Evolutionary conservation across 2,329 filamentous ascomycete species (phyloP), one percentile per base, ranked within the genome.

Genomic region (Colletotrichum karsti): DNA sequence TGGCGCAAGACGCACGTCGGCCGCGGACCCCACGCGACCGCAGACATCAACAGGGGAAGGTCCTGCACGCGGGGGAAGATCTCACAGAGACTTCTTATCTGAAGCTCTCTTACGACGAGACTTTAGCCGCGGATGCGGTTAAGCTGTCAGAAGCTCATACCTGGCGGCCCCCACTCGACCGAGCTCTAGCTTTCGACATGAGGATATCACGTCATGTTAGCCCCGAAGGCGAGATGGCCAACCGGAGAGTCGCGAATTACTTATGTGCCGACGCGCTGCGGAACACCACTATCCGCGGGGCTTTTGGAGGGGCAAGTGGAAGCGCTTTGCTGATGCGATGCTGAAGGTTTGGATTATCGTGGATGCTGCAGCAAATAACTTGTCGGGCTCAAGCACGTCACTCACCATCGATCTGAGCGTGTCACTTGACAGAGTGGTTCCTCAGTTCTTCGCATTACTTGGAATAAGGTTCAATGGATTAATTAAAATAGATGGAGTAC

Each of bases 151-250:
- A n/a, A n/a, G n/a, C n/a, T n/a, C n/a, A n/a, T n/a, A n/a, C n/a
- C n/a, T n/a, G n/a, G 46, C 37, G 22, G 35, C 35, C n/a, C 28
- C 59, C 42, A 26, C 42, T 15, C 24, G 15, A n/a, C n/a, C 37
- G 35, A 54, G 30, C 39, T 30, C 44, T 46, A 56, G 41, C 44
- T 59, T 68, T 54, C 9, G 13, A 28, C 9, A 10, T 54, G 62
- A 69, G 56, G 42, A 3, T 6, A 62, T 70, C 61, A 68, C 69
- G 69, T 54, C 66, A 70, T 70, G 57, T 70, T 70, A 70, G 69
- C 51, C 42, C 28, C 39, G 24, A 70, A 68, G 65, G 53, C 58
- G 69, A 70, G 35, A 51, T 67, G 30, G 13, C 30, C 46, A 41
- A 41, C 39, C n/a, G 39, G 60, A 64, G 30, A 7, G 10, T 59